These are phyloP conservation scores for Saksenaea oblongispora DNA, from an alignment of 371 early-diverging fungal genomes.

Conservation along the genomic window DNA sequence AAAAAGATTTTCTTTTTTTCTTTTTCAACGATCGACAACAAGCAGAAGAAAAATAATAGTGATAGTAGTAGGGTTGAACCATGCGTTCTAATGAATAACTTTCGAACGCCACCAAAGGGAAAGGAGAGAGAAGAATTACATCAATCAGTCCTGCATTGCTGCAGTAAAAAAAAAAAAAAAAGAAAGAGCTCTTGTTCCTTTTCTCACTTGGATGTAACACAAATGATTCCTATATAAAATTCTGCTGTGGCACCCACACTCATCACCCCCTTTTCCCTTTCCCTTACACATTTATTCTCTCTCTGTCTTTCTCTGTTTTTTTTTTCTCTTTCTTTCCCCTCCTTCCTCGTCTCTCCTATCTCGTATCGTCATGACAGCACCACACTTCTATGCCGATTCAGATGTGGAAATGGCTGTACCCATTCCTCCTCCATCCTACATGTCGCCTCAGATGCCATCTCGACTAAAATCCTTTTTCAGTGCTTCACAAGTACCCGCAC, in stretches of 20 bases:
- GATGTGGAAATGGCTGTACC: slow-evolving; percentile 30
- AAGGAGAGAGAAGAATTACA: not conserved
- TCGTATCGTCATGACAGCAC: not conserved
- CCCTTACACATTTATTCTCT: slow-evolving; percentile 3
- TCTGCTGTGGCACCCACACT: slow-evolving; percentile 5
- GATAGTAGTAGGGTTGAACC: not conserved
- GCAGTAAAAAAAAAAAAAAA: not conserved
- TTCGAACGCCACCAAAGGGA: not conserved
- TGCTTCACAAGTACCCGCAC: slow-evolving; percentile 6
- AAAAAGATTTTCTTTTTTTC: not conserved
- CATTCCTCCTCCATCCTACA: slow-evolving; percentile 47
- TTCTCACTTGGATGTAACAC: not conserved
- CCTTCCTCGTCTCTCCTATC: not conserved
- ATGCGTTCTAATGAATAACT: not conserved
- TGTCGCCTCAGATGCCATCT: slow-evolving; percentile 30
- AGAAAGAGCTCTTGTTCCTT: not conserved
- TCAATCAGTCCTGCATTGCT: not conserved
- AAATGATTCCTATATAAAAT: not conserved
- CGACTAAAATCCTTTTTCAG: slow-evolving; percentile 41
- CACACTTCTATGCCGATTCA: slow-evolving; percentile 4
- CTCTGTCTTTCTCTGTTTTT: not conserved
- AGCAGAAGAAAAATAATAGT: not conserved
- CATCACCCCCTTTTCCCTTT: not conserved
- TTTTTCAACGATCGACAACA: not conserved
- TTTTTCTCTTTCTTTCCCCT: not conserved